phyloP scores from a whole-genome alignment of 768 basidiomycete genomes.

The Auricularia heimuer region DNA sequence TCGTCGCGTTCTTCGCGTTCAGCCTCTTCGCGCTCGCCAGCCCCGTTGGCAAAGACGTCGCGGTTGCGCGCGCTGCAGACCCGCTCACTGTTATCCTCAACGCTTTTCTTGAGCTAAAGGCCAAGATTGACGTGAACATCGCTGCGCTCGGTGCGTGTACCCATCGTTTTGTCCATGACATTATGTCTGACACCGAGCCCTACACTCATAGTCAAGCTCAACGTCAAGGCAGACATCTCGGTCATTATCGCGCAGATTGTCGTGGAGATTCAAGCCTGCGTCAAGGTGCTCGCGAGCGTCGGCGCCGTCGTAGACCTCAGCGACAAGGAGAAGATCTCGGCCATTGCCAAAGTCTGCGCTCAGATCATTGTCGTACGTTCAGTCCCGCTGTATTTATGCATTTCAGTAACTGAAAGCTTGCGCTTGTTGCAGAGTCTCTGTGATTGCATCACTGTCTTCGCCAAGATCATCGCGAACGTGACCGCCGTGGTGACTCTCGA shows the following conservation, averaged over 20 bases:
- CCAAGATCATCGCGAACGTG: background rate
- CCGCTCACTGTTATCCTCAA: background rate
- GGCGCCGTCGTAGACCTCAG: background rate
- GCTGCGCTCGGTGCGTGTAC: background rate
- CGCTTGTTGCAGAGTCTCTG: background rate
- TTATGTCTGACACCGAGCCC: background rate
- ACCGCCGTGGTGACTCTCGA: background rate
- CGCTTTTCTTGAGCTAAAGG: background rate
- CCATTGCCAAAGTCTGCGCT: background rate
- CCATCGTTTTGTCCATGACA: background rate
- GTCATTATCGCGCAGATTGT: background rate
- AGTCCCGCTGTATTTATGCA: too few relatives aligned
- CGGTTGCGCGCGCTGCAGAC: background rate
- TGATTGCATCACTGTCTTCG: background rate
- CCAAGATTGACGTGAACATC: background rate
- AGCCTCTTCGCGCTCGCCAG: background rate
- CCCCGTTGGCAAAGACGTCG: background rate
- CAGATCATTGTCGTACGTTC: background rate
- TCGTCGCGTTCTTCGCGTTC: background rate
- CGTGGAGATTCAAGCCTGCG: background rate
- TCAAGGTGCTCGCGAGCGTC: background rate
- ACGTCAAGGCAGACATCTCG: background rate
- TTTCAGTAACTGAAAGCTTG: too few relatives aligned
- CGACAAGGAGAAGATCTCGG: background rate
- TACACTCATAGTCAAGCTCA: background rate